Percentiles rank a stretch among this genome's conserved stretches.
These are phyloP conservation scores for Sordariomycetes sp. DNA, from an alignment of 2,329 filamentous ascomycete genomes.

Conservation along the genomic window DNA sequence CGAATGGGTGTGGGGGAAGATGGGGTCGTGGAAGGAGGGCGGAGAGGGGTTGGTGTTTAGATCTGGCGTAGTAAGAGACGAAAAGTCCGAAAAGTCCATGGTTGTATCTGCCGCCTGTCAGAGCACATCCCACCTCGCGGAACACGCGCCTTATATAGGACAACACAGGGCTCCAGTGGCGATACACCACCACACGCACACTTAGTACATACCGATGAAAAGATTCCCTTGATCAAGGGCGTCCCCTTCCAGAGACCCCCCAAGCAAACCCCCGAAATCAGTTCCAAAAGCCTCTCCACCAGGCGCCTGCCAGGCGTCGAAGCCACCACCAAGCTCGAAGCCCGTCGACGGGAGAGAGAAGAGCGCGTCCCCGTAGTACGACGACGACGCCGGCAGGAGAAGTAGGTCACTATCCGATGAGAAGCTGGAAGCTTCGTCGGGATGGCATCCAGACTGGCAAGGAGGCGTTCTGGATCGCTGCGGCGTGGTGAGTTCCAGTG, in stretches of 20 bases:
- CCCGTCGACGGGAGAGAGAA: neutral
- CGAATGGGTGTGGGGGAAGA: neutral
- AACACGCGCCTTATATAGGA: neutral
- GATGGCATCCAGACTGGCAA: neutral
- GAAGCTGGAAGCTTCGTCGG: neutral
- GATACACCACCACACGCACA: neutral
- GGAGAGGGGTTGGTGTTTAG: neutral
- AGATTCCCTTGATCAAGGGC: neutral
- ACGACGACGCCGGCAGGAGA: neutral
- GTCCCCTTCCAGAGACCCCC: neutral
- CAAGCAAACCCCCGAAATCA: neutral
- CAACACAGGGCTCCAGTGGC: neutral
- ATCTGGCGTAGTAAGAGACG: neutral
- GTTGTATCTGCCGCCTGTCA: neutral
- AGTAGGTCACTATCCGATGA: neutral
- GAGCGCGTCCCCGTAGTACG: neutral
- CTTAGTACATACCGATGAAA: neutral
- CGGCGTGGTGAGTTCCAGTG: neutral
- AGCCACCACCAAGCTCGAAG: neutral
- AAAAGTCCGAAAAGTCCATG: constrained; percentile 3
- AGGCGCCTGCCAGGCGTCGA: neutral
- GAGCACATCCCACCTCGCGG: neutral
- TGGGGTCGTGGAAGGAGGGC: neutral
- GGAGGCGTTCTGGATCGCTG: neutral
- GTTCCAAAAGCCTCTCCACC: neutral